Percentiles rank a stretch among this genome's conserved stretches.
phyloP scores from a whole-genome alignment of 2,329 filamentous ascomycete genomes.

The Pezicula carpinea region DNA sequence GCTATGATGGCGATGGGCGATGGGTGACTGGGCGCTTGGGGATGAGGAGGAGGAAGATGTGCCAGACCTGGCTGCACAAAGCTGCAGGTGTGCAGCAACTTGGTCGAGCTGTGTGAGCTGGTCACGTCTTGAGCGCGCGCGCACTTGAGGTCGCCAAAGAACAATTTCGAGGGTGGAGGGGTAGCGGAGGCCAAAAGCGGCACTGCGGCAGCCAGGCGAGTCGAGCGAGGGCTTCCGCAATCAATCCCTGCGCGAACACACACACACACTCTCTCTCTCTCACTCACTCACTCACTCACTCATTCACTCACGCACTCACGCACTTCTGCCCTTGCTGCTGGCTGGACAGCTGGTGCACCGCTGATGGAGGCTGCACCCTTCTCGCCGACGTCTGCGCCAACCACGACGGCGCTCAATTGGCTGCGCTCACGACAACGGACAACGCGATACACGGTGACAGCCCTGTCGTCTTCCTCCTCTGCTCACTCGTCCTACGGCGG shows the following conservation, averaged over 20 bases:
- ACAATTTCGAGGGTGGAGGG: slow-evolving; percentile 4
- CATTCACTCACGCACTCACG: no score
- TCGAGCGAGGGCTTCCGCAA: no score
- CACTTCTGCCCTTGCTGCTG: no score
- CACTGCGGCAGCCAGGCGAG: no score
- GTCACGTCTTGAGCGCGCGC: background rate
- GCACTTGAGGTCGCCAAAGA: background rate
- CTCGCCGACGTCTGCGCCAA: no score
- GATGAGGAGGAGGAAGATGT: slow-evolving; percentile 9
- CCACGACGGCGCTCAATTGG: no score
- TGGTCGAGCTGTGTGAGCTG: slow-evolving; percentile 5
- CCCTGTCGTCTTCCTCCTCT: background rate
- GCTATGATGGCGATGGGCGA: slow-evolving; percentile 12
- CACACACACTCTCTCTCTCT: no score
- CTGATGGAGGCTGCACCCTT: no score
- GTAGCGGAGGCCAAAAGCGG: background rate
- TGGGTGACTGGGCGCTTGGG: slow-evolving; percentile 2
- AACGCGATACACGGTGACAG: background rate
- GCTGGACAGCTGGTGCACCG: no score
- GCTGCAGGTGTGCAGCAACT: slow-evolving; percentile 15
- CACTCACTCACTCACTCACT: no score
- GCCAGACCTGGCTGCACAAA: slow-evolving; percentile 6
- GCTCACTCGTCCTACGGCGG: background rate
- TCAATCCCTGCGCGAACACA: no score
- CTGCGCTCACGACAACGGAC: background rate